A percentile compares a stretch with the other conserved stretches of the same genome.
These are phyloP conservation scores for Flaveria floridana DNA, from an alignment of 140 eudicot species.

Conservation along the genomic window DNA sequence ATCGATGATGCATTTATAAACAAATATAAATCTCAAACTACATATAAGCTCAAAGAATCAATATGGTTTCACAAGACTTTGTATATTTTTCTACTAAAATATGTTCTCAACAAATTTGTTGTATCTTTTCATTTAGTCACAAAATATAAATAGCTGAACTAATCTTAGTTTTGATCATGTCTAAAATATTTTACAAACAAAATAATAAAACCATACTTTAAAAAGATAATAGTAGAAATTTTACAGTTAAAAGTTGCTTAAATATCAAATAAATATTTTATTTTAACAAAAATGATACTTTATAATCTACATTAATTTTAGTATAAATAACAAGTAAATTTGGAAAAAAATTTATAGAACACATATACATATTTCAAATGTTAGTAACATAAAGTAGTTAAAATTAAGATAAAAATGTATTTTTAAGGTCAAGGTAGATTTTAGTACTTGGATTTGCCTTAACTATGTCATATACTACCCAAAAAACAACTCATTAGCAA, in stretches of 20 bases:
- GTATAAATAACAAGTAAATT: background rate
- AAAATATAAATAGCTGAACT: constrained; percentile 11
- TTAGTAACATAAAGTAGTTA: no score
- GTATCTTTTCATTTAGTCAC: background rate
- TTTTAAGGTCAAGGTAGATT: no score
- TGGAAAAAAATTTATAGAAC: background rate
- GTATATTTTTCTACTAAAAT: background rate
- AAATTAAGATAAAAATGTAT: no score
- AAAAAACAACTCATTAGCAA: background rate
- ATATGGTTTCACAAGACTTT: background rate
- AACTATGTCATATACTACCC: no score
- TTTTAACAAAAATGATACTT: background rate
- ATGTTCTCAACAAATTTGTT: background rate
- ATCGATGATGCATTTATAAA: background rate
- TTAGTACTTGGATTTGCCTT: no score
- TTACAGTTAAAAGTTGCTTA: background rate
- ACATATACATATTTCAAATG: no score
- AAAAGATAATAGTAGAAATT: background rate
- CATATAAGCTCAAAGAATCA: background rate
- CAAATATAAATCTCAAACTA: background rate
- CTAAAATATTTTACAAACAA: background rate
- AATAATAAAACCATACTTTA: background rate
- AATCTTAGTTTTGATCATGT: background rate
- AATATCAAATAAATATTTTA: background rate
- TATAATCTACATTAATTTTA: no score